Percentiles rank a stretch among this genome's conserved stretches.
Conservation (phyloP, 192 early-diverging fungal genomes). For the Tieghemiomyces parasiticus region DNA sequence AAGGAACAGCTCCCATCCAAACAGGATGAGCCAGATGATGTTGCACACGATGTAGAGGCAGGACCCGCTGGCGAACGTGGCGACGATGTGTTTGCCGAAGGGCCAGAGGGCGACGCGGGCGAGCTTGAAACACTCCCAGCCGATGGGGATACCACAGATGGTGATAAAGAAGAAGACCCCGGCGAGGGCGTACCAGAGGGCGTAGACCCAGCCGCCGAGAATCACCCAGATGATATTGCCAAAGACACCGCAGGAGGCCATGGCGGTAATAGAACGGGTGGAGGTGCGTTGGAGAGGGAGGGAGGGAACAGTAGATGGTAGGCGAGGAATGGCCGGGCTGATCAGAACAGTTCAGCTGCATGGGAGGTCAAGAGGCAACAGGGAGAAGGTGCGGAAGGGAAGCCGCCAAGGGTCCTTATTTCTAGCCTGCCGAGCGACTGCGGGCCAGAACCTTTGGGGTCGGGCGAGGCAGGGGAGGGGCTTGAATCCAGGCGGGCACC, state of each 20-base stretch:
- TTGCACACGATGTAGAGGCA: constrained; percentile 5
- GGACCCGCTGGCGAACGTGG: not conserved
- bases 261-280: not conserved
- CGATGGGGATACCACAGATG: constrained; percentile 8
- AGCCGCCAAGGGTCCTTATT: too few species aligned
- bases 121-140: constrained; percentile 2
- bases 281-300: too few species aligned
- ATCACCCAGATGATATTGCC: constrained; percentile 10
- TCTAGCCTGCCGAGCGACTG: too few species aligned
- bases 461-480: too few species aligned
- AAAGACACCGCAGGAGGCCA: constrained; percentile 4
- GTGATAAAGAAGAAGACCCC: constrained; percentile 3
- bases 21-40: constrained; percentile 3
- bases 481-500: too few species aligned
- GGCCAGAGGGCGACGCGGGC: constrained; percentile 6
- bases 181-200: not conserved
- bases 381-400: too few species aligned
- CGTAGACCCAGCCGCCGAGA: constrained; percentile 5
- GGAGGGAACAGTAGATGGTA: too few species aligned
- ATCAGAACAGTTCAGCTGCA: too few species aligned
- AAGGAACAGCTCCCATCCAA: constrained; percentile 10
- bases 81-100: constrained; percentile 5
- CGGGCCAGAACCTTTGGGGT: too few species aligned
- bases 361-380: too few species aligned
- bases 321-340: too few species aligned